Evolutionary conservation across 2,329 filamentous ascomycete genomes (phyloP).

Genomic region (Epichloe brachyelytri): DNA sequence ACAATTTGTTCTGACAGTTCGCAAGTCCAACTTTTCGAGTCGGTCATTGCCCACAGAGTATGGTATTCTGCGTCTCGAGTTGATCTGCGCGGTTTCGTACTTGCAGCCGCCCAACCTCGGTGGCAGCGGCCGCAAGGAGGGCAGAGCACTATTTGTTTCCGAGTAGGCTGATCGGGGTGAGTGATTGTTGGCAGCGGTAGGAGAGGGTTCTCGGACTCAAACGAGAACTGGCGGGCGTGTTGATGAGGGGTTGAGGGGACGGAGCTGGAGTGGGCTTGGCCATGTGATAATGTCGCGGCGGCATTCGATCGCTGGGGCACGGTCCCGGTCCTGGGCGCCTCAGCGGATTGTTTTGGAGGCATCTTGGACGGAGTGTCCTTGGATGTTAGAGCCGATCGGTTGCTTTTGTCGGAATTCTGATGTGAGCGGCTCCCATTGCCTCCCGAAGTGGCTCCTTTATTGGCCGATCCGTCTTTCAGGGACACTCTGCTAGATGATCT

Average conservation of each 20-base stretch:
- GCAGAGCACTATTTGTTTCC: conserved; percentile 65
- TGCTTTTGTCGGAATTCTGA: conserved; percentile 46
- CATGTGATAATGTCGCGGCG: conserved; percentile 16
- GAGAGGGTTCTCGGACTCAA: conserved; percentile 71
- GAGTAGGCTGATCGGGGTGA: conserved; percentile 86
- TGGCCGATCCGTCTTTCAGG: conserved; percentile 34
- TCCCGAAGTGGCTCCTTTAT: conserved; percentile 36
- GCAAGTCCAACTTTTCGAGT: conserved; percentile 56
- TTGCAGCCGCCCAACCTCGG: conserved; percentile 55
- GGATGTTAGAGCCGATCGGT: conserved; percentile 47
- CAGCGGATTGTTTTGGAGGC: conserved; percentile 29
- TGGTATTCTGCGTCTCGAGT: conserved; percentile 74
- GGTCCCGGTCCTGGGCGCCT: conserved; percentile 19
- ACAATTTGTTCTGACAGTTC: conserved; percentile 57
- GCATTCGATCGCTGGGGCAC: conserved; percentile 17
- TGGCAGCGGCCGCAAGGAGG: conserved; percentile 53
- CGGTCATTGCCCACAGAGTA: conserved; percentile 79
- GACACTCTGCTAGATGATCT: conserved; percentile 48
- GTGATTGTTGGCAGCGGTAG: conserved; percentile 60
- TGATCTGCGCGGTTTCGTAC: conserved; percentile 76
- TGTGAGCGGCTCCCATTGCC: conserved; percentile 53
- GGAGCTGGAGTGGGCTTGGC: conserved; percentile 58
- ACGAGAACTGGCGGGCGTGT: conserved; percentile 69
- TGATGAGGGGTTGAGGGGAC: conserved; percentile 91
- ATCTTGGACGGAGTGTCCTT: conserved; percentile 41